Percentiles rank a stretch among this genome's conserved stretches.
These are phyloP conservation scores for Cutaneotrichosporon dermatis DNA, from an alignment of 1,284 basidiomycete species.

Conservation along the genomic window DNA sequence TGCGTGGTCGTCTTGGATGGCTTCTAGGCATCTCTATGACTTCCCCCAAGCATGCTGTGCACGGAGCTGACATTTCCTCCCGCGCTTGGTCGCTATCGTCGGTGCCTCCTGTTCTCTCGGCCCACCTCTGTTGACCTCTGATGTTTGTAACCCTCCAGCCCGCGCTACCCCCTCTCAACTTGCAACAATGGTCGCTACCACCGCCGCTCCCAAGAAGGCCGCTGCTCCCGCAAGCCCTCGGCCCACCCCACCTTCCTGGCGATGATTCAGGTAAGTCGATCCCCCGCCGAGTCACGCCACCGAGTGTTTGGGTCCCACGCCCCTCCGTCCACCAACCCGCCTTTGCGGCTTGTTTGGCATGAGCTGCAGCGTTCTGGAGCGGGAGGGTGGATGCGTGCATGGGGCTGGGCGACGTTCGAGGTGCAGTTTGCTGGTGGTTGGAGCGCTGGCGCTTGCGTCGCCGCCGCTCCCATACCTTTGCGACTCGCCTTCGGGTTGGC, in stretches of 20 bases:
- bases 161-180: neutral
- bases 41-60: neutral
- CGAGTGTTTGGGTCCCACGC: neutral
- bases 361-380: too few species aligned
- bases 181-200: conserved; percentile 40
- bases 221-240: conserved; percentile 35
- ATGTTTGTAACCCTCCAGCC: neutral
- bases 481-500: neutral
- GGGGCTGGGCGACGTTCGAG: neutral
- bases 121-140: neutral
- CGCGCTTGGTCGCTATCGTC: conserved; percentile 3
- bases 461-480: neutral
- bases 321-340: neutral
- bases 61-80: conserved; percentile 10
- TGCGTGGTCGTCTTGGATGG: neutral
- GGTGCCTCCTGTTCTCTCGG: neutral
- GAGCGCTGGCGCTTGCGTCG: neutral
- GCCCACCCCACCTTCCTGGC: conserved; percentile 50
- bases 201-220: conserved; percentile 39
- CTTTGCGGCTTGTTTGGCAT: neutral
- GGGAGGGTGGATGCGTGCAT: neutral
- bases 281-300: neutral
- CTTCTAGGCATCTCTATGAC: neutral
- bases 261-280: conserved; percentile 50
- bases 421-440: neutral